Conservation (phyloP, 169 alveolate genomes). For the Cryptosporidium meleagridis region DNA sequence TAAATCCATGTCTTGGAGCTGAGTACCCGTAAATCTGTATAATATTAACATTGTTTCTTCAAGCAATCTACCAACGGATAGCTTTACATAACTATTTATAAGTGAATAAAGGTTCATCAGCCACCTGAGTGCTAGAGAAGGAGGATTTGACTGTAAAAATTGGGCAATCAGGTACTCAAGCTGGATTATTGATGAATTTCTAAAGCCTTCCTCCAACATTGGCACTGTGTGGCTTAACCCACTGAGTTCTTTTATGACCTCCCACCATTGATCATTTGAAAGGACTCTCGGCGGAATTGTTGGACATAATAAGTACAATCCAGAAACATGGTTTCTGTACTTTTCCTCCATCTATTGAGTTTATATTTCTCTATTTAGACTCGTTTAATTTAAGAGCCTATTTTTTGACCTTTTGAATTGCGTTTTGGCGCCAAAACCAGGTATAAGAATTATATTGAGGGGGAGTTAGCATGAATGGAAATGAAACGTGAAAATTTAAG, state of each 20-base stretch:
- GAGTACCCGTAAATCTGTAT: conserved; percentile 44
- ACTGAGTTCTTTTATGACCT: conserved; percentile 29
- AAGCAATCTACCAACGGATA: conserved; percentile 36
- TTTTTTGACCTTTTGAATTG: background rate
- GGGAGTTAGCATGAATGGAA: background rate
- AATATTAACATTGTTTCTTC: conserved; percentile 26
- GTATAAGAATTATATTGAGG: background rate
- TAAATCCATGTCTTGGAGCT: conserved; percentile 7
- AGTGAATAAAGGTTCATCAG: conserved; percentile 47
- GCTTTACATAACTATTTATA: conserved; percentile 22
- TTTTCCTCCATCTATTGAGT: conserved; percentile 42
- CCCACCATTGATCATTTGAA: conserved; percentile 70
- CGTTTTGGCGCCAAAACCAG: background rate
- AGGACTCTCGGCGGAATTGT: conserved; percentile 62
- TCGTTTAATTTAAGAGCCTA: background rate
- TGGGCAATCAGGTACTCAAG: conserved; percentile 45
- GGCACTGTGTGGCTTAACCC: conserved; percentile 70
- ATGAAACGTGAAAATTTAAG: background rate
- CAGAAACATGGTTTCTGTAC: conserved; percentile 50
- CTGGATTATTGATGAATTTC: conserved; percentile 33
- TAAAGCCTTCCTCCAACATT: background rate
- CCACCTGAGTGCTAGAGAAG: conserved; percentile 58
- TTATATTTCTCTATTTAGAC: background rate
- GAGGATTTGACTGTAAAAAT: conserved; percentile 57
- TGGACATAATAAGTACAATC: conserved; percentile 58